phyloP scores from a whole-genome alignment of 2,329 filamentous ascomycete species.

The Epichloe sibirici region DNA sequence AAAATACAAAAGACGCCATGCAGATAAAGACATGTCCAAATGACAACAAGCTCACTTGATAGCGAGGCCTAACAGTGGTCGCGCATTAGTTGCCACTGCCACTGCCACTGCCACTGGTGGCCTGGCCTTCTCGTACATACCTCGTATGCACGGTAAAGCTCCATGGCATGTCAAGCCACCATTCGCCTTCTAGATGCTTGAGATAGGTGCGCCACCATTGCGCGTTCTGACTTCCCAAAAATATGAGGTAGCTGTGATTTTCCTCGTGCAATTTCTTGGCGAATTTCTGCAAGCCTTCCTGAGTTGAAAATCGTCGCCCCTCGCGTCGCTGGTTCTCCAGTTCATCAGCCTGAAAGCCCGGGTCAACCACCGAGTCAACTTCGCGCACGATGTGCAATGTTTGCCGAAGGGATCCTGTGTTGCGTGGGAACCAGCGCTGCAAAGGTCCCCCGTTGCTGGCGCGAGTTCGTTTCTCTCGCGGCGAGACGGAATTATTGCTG shows the following conservation, averaged over 20 bases:
- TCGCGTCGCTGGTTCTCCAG: constrained; percentile 12
- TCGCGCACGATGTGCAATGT: constrained; percentile 17
- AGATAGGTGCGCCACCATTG: constrained; percentile 16
- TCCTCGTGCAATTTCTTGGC: constrained; percentile 11
- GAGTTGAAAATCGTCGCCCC: constrained; percentile 10
- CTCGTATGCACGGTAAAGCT: constrained; percentile 12
- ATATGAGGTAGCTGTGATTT: constrained; percentile 14
- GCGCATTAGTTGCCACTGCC: neutral
- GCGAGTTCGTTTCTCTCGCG: constrained; percentile 12
- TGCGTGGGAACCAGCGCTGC: constrained; percentile 12
- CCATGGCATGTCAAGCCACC: constrained; percentile 18
- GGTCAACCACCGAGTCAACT: constrained; percentile 15
- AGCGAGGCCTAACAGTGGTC: neutral
- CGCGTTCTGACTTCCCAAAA: constrained; percentile 15
- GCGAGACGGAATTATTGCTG: constrained; percentile 6
- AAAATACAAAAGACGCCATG: neutral
- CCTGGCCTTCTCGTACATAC: constrained; percentile 1
- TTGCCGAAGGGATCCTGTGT: constrained; percentile 12
- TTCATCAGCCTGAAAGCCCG: constrained; percentile 14
- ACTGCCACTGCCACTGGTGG: neutral
- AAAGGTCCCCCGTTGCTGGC: constrained; percentile 10
- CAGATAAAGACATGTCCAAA: neutral
- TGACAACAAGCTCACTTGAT: neutral
- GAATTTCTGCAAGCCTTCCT: constrained; percentile 13
- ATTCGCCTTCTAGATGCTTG: constrained; percentile 14